Percentiles rank a stretch among this genome's conserved stretches.
Evolutionary conservation across 2,329 filamentous ascomycete genomes (phyloP).

Genomic region (Elsinoe fawcettii): DNA sequence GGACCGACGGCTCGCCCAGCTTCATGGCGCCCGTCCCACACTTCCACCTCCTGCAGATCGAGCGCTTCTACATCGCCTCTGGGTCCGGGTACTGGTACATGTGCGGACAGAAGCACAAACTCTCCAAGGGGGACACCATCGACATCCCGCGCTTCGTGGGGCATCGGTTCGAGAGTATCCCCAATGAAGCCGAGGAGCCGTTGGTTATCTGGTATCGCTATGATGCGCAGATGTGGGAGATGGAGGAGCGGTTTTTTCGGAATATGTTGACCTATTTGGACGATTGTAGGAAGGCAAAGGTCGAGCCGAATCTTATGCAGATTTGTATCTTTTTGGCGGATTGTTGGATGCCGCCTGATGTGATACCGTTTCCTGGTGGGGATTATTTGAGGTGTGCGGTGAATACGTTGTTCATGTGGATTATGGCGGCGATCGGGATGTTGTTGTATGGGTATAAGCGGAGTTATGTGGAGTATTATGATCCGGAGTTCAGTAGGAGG

Average conservation of each 20-base stretch:
- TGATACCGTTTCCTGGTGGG: slow-evolving; percentile 16
- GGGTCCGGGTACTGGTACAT: slow-evolving; percentile 19
- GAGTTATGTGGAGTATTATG: background rate
- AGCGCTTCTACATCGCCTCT: slow-evolving; percentile 18
- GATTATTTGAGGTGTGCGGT: slow-evolving; percentile 16
- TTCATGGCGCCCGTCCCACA: slow-evolving; percentile 20
- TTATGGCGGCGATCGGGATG: background rate
- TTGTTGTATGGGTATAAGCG: background rate
- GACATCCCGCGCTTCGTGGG: slow-evolving; percentile 15
- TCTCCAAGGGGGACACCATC: slow-evolving; percentile 16
- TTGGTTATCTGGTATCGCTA: slow-evolving; percentile 17
- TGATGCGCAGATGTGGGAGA: slow-evolving; percentile 18
- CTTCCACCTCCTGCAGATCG: slow-evolving; percentile 20
- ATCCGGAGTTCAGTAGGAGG: background rate
- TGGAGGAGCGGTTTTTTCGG: slow-evolving; percentile 19
- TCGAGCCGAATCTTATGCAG: slow-evolving; percentile 18
- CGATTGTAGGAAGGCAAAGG: slow-evolving; percentile 16
- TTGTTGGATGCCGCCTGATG: slow-evolving; percentile 17
- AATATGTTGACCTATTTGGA: slow-evolving; percentile 19
- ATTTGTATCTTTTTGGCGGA: slow-evolving; percentile 17
- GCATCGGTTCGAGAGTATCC: slow-evolving; percentile 19
- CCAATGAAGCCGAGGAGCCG: slow-evolving; percentile 14
- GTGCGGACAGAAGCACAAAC: slow-evolving; percentile 14
- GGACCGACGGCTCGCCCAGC: slow-evolving; percentile 16
- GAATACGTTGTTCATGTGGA: slow-evolving; percentile 17